Conservation (phyloP, 176 grass and related monocot species). For the Hordeum marinum region DNA sequence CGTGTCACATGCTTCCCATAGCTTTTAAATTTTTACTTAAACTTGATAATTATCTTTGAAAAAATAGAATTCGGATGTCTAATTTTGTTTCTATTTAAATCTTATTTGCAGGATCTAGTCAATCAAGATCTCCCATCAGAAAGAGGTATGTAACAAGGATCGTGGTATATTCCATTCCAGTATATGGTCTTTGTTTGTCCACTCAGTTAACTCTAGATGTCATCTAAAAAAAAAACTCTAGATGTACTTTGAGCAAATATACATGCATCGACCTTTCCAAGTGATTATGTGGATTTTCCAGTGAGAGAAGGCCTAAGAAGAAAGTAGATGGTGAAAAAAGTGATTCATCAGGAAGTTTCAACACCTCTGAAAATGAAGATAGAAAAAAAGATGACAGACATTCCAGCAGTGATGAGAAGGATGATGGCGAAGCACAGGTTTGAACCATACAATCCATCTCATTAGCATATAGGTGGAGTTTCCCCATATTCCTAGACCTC, state of each 20-base stretch:
- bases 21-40: neutral
- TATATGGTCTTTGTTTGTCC: neutral
- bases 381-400: slow-evolving; percentile 38
- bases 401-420: slow-evolving; percentile 53
- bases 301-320: slow-evolving; percentile 58
- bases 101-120: slow-evolving; percentile 53
- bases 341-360: slow-evolving; percentile 54
- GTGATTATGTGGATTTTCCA: slow-evolving; percentile 24
- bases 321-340: slow-evolving; percentile 49
- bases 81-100: neutral
- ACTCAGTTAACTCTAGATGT: neutral
- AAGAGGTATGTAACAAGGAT: slow-evolving; percentile 37
- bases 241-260: neutral
- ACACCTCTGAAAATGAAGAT: slow-evolving; percentile 49
- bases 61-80: neutral
- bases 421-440: slow-evolving; percentile 52
- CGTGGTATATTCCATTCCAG: neutral
- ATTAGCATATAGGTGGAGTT: neutral
- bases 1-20: neutral
- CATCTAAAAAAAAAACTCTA: no score
- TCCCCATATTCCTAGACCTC: slow-evolving; percentile 3
- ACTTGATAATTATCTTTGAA: neutral
- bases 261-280: neutral
- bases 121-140: slow-evolving; percentile 62
- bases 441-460: slow-evolving; percentile 11